Evolutionary conservation across 805 yeast species (phyloP).

Genomic region (Alloascoidea hylecoeti): DNA sequence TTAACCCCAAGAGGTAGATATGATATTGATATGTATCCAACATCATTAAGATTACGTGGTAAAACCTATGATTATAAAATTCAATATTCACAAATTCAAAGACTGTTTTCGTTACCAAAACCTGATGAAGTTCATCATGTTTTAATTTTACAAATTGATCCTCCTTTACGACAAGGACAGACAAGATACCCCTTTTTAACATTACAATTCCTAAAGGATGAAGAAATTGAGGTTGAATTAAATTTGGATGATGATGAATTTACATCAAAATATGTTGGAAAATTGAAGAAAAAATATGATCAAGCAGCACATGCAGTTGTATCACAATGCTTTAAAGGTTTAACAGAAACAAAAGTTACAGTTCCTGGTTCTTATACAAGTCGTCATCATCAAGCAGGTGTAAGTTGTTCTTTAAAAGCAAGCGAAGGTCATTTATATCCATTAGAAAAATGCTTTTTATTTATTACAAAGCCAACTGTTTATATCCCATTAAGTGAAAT

Average conservation of each 20-base stretch:
- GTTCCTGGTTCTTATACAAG: conserved; percentile 76
- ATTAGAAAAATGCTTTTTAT: conserved; percentile 81
- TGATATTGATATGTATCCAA: conserved; percentile 86
- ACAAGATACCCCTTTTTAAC: conserved; percentile 90
- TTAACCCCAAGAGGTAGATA: conserved; percentile 98
- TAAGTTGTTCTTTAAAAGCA: conserved; percentile 86
- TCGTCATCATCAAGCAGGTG: conserved; percentile 68
- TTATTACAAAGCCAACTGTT: conserved; percentile 88
- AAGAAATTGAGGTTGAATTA: conserved; percentile 81
- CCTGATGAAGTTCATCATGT: conserved; percentile 88
- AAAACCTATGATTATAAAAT: conserved; percentile 95
- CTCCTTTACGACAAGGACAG: conserved; percentile 97
- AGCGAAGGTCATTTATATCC: conserved; percentile 90
- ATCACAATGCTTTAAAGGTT: conserved; percentile 78
- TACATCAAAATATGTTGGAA: conserved; percentile 58
- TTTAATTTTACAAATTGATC: conserved; percentile 82
- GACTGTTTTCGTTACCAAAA: conserved; percentile 85
- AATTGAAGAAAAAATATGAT: conserved; percentile 61
- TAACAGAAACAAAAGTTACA: conserved; percentile 74
- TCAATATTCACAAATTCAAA: conserved; percentile 78
- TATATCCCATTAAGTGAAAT: conserved; percentile 82
- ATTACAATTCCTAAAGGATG: conserved; percentile 79
- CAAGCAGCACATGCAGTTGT: conserved; percentile 78
- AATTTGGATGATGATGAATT: conserved; percentile 77
- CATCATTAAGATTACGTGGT: conserved; percentile 83